Evolutionary conservation across 176 grass and related monocot species (phyloP), one percentile per base, ranked within the genome.

Genomic region (Aegilops sharonensis): DNA sequence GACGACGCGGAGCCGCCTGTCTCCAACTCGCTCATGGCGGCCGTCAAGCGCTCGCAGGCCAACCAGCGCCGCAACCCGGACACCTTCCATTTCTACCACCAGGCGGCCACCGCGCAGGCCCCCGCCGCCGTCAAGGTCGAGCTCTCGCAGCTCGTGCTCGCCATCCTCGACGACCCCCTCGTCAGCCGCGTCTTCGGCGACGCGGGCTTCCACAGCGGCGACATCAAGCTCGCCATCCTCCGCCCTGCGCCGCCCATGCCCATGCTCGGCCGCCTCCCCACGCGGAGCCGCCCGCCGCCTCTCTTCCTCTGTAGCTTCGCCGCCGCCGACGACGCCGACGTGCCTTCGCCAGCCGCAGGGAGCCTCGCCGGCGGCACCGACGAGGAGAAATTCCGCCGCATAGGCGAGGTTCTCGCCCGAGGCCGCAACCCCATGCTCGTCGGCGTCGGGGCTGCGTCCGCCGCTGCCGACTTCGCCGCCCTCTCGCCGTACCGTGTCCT

Each of bases 281-380:
- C 81, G 8, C 72, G 93, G 15, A 71, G 88, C 34, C 77, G 93
- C 77, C 87, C 88, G 62, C 95, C 93, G 29, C 90, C 95, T 14
- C 89, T 98, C 27, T 98, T 95, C 78, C 89, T 98, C 23, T 95
- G 95, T 77, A 95, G 85, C 89, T 98, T 95, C 89, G 83, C 91
- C 0, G 30, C 92, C 0, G 89, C 81, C 0, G 90, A 93, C 81
- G 91, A 90, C 45, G 89, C 92, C 50, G 86, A 90, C 8, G 88
- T 79, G 11, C 84, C 87, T 5, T 89, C 91, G 21, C 84, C 87
- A 13, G 89, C 91, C 8, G 89, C 90, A 0, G 77, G 83, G 1
- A 78, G 30, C 11, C 68, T 83, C 60, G 87, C 69, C 84, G 76
- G 89, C 3, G 54, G 71, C 8, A 40, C 87, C 0, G 89, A 87